These are phyloP conservation scores for Fusarium equiseti DNA, from an alignment of 2,329 filamentous ascomycete species.

Conservation along the genomic window DNA sequence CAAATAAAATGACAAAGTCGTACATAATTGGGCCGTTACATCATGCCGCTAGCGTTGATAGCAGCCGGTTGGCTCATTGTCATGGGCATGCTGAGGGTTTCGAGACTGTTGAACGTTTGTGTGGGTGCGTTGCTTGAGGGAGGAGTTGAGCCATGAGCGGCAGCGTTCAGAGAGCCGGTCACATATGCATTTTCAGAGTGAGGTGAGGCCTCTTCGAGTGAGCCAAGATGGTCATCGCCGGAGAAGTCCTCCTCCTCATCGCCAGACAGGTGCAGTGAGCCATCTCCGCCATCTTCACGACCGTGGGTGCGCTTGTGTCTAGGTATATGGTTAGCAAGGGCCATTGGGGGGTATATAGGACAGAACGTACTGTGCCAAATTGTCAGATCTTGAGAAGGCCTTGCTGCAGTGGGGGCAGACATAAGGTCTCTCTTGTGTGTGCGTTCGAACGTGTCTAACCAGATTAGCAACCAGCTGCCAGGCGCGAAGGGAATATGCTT, in stretches of 20 bases:
- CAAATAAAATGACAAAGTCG: conserved; percentile 45
- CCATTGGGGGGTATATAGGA: conserved; percentile 45
- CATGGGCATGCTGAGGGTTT: conserved; percentile 74
- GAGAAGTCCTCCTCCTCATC: conserved; percentile 87
- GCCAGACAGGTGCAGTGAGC: conserved; percentile 74
- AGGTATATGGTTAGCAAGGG: conserved; percentile 34
- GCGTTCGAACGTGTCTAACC: conserved; percentile 94
- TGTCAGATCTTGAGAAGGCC: conserved; percentile 98
- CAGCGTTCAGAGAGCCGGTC: conserved; percentile 63
- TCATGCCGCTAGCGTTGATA: conserved; percentile 60
- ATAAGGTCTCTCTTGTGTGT: conserved; percentile 99
- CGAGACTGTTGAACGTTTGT: conserved; percentile 67
- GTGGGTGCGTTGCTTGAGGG: conserved; percentile 43
- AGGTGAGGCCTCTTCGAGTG: conserved; percentile 82
- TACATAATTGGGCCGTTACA: conserved; percentile 51
- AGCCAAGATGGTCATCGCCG: conserved; percentile 85
- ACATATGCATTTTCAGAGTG: conserved; percentile 76
- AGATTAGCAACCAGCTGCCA: conserved; percentile 27
- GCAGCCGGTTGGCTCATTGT: conserved; percentile 68
- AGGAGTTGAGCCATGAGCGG: conserved; percentile 51
- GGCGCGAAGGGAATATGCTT: conserved; percentile 60
- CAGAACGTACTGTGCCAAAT: conserved; percentile 89
- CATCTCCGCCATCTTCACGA: conserved; percentile 71
- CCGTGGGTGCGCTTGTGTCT: conserved; percentile 87
- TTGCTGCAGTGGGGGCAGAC: conserved; percentile 98